These are phyloP conservation scores for Spongospora subterranea DNA, from an alignment of 208 protist genomes.

Conservation along the genomic window DNA sequence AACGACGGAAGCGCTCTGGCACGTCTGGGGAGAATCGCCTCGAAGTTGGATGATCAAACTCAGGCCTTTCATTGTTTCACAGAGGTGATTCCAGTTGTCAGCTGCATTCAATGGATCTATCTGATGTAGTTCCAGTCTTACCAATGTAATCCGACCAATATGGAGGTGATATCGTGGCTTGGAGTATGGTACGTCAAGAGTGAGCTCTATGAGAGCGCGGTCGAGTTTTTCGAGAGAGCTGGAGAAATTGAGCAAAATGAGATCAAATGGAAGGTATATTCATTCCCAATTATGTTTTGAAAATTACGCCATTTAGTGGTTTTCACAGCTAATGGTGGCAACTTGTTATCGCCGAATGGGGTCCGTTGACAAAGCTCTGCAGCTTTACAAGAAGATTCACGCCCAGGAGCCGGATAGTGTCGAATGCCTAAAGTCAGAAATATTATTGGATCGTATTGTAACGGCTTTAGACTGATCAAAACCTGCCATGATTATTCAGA, in stretches of 20 bases:
- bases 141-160: constrained; percentile 93
- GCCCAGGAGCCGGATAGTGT: constrained; percentile 88
- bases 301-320: not conserved
- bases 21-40: constrained; percentile 87
- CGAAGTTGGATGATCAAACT: constrained; percentile 76
- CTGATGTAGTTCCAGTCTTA: constrained; percentile 80
- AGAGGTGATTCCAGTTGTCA: constrained; percentile 51
- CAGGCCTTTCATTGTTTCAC: constrained; percentile 66
- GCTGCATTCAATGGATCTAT: not conserved
- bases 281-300: constrained; percentile 28
- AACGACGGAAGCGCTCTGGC: constrained; percentile 90
- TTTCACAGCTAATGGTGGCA: constrained; percentile 76
- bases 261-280: constrained; percentile 93
- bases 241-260: constrained; percentile 91
- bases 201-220: constrained; percentile 94
- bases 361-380: constrained; percentile 86
- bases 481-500: not conserved
- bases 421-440: constrained; percentile 78
- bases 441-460: not conserved
- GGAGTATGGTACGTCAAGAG: constrained; percentile 82
- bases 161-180: constrained; percentile 96
- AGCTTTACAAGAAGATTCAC: constrained; percentile 88
- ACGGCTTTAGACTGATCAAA: not conserved
- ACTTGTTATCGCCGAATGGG: constrained; percentile 90
- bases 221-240: constrained; percentile 93